These are phyloP conservation scores for Apium graveolens DNA, from an alignment of 129 eudicot genomes.

Conservation along the genomic window DNA sequence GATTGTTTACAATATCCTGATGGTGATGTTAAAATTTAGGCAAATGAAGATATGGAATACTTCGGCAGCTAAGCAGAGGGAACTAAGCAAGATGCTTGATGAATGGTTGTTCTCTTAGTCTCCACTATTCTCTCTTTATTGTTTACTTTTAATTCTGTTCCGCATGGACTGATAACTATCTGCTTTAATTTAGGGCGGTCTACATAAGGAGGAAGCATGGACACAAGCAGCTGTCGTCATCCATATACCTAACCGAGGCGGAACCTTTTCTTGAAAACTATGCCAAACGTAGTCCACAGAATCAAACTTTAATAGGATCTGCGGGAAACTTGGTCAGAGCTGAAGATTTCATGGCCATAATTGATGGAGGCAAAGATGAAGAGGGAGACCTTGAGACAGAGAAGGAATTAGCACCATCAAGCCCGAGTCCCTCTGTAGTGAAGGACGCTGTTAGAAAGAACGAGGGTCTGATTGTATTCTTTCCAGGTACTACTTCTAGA, in stretches of 20 bases:
- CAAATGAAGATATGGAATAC: conserved; percentile 95
- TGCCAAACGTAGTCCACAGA: conserved; percentile 70
- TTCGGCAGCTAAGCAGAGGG: conserved; percentile 62
- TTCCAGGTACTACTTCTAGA: conserved; percentile 57
- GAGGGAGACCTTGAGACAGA: conserved; percentile 79
- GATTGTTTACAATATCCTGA: conserved; percentile 3
- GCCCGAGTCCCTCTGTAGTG: conserved; percentile 29
- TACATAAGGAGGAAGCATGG: conserved; percentile 65
- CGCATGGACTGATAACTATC: conserved; percentile 3
- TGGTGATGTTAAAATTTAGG: conserved; percentile 28
- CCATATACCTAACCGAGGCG: conserved; percentile 75
- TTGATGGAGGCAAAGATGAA: conserved; percentile 71
- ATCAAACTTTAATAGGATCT: conserved; percentile 76
- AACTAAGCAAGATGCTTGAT: conserved; percentile 81
- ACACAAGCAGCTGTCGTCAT: conserved; percentile 52
- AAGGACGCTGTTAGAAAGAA: conserved; percentile 52
- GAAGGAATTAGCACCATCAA: conserved; percentile 36
- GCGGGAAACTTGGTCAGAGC: conserved; percentile 71
- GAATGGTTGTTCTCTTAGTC: conserved; percentile 57
- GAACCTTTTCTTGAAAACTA: conserved; percentile 93
- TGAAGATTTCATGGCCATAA: conserved; percentile 76
- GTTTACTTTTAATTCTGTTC: background rate
- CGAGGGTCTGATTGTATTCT: conserved; percentile 89
- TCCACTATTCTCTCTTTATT: background rate
- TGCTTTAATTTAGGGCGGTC: conserved; percentile 50